These are phyloP conservation scores for Yarrowia sp. DNA, from an alignment of 805 yeast genomes.

Conservation along the genomic window DNA sequence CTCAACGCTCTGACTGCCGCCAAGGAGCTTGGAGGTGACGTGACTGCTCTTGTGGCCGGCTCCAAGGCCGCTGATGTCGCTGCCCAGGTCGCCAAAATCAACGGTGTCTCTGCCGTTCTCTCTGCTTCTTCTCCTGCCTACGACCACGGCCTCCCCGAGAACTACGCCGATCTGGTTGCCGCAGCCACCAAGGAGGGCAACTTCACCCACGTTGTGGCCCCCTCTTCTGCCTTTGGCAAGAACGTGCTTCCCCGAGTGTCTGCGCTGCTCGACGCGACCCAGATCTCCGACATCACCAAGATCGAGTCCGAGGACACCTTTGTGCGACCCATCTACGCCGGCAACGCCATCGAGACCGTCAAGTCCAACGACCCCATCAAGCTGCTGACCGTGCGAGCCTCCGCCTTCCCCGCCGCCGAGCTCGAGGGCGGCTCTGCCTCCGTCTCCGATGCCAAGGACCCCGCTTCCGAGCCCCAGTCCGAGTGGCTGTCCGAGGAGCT, in stretches of 20 bases:
- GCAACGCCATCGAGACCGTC: conserved; percentile 85
- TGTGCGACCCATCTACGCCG: conserved; percentile 93
- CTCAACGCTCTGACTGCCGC: conserved; percentile 79
- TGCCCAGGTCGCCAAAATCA: conserved; percentile 52
- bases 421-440: conserved; percentile 46
- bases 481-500: conserved; percentile 76
- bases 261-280: conserved; percentile 82
- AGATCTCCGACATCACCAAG: conserved; percentile 75
- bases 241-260: conserved; percentile 82
- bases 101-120: conserved; percentile 54
- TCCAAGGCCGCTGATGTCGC: conserved; percentile 52
- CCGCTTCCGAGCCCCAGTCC: conserved; percentile 41
- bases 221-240: conserved; percentile 87
- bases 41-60: conserved; percentile 78
- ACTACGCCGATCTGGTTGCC: conserved; percentile 64
- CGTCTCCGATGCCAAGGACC: conserved; percentile 41
- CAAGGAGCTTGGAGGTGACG: conserved; percentile 52
- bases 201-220: conserved; percentile 69
- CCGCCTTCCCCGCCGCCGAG: conserved; percentile 62
- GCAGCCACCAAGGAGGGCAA: conserved; percentile 46
- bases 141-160: conserved; percentile 73
- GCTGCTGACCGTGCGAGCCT: conserved; percentile 75
- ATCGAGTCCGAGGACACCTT: conserved; percentile 69
- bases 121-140: conserved; percentile 58
- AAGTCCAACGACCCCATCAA: conserved; percentile 63